phyloP scores from a whole-genome alignment of 768 basidiomycete species.

The Russula brevipes region DNA sequence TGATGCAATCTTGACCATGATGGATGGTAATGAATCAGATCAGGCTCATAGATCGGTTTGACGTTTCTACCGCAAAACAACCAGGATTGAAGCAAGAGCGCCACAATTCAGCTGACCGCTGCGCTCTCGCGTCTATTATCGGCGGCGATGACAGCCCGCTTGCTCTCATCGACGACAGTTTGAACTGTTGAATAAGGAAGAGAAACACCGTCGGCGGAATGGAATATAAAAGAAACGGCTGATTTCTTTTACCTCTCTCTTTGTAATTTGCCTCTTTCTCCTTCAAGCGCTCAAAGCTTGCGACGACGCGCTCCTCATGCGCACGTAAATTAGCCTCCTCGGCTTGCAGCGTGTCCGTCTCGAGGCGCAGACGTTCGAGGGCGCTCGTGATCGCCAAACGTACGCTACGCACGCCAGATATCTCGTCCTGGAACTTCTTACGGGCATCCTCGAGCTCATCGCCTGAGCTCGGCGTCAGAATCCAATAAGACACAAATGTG shows the following conservation, averaged over 20 bases:
- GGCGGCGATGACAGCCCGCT: slow-evolving; percentile 42
- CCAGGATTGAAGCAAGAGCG: background rate
- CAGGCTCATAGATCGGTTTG: background rate
- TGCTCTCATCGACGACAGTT: slow-evolving; percentile 41
- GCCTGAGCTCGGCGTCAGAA: slow-evolving; percentile 35
- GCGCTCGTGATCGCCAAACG: slow-evolving; percentile 48
- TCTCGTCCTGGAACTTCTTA: slow-evolving; percentile 55
- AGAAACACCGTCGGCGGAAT: background rate
- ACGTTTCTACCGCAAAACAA: background rate
- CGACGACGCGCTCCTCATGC: slow-evolving; percentile 39
- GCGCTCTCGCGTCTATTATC: slow-evolving; percentile 40
- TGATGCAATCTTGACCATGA: background rate
- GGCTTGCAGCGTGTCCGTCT: slow-evolving; percentile 39
- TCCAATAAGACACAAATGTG: background rate
- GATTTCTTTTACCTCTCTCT: slow-evolving; percentile 34
- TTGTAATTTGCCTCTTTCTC: slow-evolving; percentile 40
- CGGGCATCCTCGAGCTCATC: slow-evolving; percentile 57
- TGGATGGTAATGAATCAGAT: background rate
- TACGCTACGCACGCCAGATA: slow-evolving; percentile 51
- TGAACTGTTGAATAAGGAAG: slow-evolving; percentile 31
- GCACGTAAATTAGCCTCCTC: slow-evolving; percentile 39
- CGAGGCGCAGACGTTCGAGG: slow-evolving; percentile 36
- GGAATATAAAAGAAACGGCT: background rate
- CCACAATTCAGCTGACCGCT: slow-evolving; percentile 11
- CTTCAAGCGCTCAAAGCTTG: slow-evolving; percentile 38